phyloP scores from a whole-genome alignment of 2,329 filamentous ascomycete genomes.

The Knufia petricola region DNA sequence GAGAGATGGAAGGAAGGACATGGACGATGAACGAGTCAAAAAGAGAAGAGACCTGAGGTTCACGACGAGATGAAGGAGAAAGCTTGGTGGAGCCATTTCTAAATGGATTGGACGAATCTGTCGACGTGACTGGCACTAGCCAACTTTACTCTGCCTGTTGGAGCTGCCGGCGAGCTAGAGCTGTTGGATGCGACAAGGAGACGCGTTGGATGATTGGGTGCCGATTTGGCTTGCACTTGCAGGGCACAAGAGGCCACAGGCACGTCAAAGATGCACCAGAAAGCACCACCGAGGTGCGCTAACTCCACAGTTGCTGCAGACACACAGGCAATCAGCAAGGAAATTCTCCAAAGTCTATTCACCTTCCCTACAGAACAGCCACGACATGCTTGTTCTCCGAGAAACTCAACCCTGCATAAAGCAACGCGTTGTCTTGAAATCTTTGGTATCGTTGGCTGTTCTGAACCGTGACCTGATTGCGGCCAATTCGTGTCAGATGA shows the following conservation, averaged over 20 bases:
- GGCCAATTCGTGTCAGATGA: constrained; percentile 7
- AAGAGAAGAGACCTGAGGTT: not conserved
- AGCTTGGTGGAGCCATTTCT: constrained; percentile 6
- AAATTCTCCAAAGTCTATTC: constrained; percentile 5
- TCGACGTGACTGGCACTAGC: constrained; percentile 8
- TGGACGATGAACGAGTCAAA: constrained; percentile 10
- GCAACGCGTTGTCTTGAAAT: constrained; percentile 6
- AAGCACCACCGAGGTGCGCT: constrained; percentile 2
- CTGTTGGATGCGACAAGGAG: constrained; percentile 6
- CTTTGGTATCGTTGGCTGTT: constrained; percentile 8
- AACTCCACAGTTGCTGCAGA: not conserved
- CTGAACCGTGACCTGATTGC: not conserved
- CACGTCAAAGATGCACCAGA: constrained; percentile 4
- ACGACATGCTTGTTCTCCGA: not conserved
- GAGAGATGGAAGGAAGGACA: constrained; percentile 7
- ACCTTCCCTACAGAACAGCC: not conserved
- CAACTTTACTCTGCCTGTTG: constrained; percentile 5
- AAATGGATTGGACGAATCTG: constrained; percentile 9
- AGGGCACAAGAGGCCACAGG: constrained; percentile 7
- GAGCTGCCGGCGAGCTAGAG: constrained; percentile 4
- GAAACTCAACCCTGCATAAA: not conserved
- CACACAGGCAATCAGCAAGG: constrained; percentile 5
- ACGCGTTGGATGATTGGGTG: constrained; percentile 2
- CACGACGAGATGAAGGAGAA: constrained; percentile 9
- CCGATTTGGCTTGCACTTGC: not conserved